phyloP scores from a whole-genome alignment of 108 stramenopile species.

The Nitzschia sp. region DNA sequence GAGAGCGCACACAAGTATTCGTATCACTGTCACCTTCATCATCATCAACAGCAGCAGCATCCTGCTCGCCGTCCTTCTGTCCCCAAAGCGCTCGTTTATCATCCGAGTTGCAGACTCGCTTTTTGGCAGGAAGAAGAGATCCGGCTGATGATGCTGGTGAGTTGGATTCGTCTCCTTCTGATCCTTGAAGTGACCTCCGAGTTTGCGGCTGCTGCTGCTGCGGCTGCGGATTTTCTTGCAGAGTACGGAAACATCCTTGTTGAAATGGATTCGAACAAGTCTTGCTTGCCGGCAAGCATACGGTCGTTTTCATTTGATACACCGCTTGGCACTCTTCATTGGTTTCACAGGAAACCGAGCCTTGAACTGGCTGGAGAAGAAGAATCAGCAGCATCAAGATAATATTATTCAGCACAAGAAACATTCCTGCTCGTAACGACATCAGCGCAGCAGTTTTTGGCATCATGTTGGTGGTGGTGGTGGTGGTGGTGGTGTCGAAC shows the following conservation, averaged over 20 bases:
- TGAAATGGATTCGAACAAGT: constrained; percentile 42
- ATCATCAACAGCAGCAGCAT: neutral
- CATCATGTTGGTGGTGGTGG: no score
- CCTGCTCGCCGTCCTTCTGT: neutral
- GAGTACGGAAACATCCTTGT: constrained; percentile 28
- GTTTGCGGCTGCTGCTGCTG: no score
- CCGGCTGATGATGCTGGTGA: no score
- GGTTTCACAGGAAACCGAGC: constrained; percentile 1
- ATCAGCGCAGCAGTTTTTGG: no score
- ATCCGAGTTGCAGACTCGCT: constrained; percentile 24
- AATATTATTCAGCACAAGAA: no score
- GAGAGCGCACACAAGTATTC: neutral
- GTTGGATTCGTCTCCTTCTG: no score
- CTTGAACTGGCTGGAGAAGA: no score
- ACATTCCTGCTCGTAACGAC: no score
- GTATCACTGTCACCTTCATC: neutral
- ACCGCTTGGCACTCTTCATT: constrained; percentile 1
- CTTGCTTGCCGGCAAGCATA: constrained; percentile 18
- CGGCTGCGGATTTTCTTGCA: no score
- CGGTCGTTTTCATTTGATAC: neutral
- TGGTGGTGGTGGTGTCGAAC: no score
- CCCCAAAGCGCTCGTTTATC: neutral
- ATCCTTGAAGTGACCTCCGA: neutral
- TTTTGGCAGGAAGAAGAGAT: no score
- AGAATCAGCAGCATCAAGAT: no score